Evolutionary conservation across 441 rosid genomes (phyloP).

Genomic region (Euphorbia corollata): DNA sequence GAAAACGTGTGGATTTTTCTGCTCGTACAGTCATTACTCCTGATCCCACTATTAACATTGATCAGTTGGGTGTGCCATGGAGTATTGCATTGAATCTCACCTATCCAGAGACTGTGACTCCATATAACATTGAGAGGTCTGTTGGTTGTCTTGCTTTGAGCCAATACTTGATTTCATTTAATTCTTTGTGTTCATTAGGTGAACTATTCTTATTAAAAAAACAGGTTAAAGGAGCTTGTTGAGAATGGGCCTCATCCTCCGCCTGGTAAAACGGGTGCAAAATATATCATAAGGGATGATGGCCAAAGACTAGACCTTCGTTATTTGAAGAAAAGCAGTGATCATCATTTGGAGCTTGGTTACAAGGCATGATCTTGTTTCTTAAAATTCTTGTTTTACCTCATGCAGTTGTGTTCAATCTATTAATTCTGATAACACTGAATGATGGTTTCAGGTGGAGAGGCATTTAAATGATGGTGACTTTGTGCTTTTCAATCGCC

Average conservation of each 20-base stretch:
- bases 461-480: slow-evolving; percentile 94
- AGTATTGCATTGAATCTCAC: slow-evolving; percentile 96
- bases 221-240: slow-evolving; percentile 91
- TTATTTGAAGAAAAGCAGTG: slow-evolving; percentile 96
- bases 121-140: slow-evolving; percentile 92
- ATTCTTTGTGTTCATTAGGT: neutral
- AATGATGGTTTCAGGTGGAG: slow-evolving; percentile 67
- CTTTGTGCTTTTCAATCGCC: slow-evolving; percentile 91
- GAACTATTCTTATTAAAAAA: slow-evolving; percentile 5
- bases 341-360: slow-evolving; percentile 98
- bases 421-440: slow-evolving; percentile 8
- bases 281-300: slow-evolving; percentile 92
- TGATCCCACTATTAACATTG: slow-evolving; percentile 91
- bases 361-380: slow-evolving; percentile 49
- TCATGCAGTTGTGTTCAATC: neutral
- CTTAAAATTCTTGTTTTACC: neutral
- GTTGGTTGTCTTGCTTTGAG: neutral
- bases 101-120: slow-evolving; percentile 96
- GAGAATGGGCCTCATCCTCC: slow-evolving; percentile 99
- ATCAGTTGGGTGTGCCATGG: slow-evolving; percentile 98
- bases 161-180: neutral
- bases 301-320: slow-evolving; percentile 99
- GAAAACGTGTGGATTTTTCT: slow-evolving; percentile 97
- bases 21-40: slow-evolving; percentile 96
- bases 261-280: slow-evolving; percentile 97